Evolutionary conservation across 768 basidiomycete genomes (phyloP).

Genomic region (Termitomyces heimii): DNA sequence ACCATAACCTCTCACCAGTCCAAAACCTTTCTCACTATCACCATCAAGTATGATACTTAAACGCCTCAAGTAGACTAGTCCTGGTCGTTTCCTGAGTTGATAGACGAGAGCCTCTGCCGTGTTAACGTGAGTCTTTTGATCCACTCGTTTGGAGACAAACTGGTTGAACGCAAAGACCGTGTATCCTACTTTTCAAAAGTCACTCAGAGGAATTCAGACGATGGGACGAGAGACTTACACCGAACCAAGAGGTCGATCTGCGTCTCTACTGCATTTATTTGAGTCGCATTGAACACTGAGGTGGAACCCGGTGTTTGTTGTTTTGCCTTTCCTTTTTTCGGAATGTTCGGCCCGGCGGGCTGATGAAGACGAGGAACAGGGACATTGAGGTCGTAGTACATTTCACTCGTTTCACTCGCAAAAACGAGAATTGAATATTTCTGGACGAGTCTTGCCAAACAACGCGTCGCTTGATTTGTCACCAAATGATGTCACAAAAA

Average conservation of each 20-base stretch:
- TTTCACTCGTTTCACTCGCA: not conserved
- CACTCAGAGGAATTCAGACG: not conserved
- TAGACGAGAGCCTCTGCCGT: slow-evolving; percentile 50
- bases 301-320: slow-evolving; percentile 6
- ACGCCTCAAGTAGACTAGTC: slow-evolving; percentile 65
- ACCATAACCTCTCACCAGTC: slow-evolving; percentile 48
- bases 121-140: slow-evolving; percentile 65
- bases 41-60: slow-evolving; percentile 78
- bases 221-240: slow-evolving; percentile 39
- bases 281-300: slow-evolving; percentile 43
- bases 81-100: slow-evolving; percentile 52
- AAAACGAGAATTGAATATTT: not conserved
- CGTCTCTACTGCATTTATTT: slow-evolving; percentile 52
- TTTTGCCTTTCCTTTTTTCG: slow-evolving; percentile 59
- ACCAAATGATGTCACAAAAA: no score
- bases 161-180: slow-evolving; percentile 76
- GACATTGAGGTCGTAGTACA: slow-evolving; percentile 70
- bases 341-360: slow-evolving; percentile 22
- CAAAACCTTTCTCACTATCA: slow-evolving; percentile 83
- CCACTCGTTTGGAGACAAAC: slow-evolving; percentile 63
- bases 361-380: slow-evolving; percentile 34
- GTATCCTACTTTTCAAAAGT: slow-evolving; percentile 73
- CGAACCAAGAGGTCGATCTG: slow-evolving; percentile 67
- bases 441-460: not conserved
- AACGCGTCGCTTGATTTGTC: slow-evolving; percentile 6